Evolutionary conservation across 1,284 basidiomycete species (phyloP).

Genomic region (Bjerkandera adusta): DNA sequence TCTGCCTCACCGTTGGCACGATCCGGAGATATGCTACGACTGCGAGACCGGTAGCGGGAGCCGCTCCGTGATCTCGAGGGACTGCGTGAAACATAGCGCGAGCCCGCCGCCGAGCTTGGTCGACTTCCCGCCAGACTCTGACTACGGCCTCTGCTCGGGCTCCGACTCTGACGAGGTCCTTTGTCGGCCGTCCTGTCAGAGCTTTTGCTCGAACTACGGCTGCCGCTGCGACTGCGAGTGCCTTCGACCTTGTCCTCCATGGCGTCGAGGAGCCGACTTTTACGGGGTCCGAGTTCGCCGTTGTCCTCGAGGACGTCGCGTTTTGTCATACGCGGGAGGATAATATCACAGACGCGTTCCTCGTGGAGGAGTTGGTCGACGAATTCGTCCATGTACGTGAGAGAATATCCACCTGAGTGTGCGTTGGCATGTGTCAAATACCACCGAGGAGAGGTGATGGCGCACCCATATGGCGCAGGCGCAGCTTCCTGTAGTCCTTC

Average conservation of each 20-base stretch:
- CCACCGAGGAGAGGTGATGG: slow-evolving; percentile 13
- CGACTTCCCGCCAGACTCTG: slow-evolving; percentile 27
- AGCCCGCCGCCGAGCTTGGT: slow-evolving; percentile 44
- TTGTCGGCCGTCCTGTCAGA: slow-evolving; percentile 31
- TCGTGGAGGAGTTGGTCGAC: slow-evolving; percentile 83
- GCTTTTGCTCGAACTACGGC: slow-evolving; percentile 31
- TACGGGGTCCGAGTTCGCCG: slow-evolving; percentile 82
- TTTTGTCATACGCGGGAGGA: slow-evolving; percentile 87
- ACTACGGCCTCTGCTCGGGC: slow-evolving; percentile 25
- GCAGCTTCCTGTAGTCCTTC: slow-evolving; percentile 91
- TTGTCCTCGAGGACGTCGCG: slow-evolving; percentile 89
- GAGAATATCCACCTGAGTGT: slow-evolving; percentile 73
- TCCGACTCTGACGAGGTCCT: slow-evolving; percentile 26
- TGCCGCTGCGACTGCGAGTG: slow-evolving; percentile 31
- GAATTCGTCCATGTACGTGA: slow-evolving; percentile 93
- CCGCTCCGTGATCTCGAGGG: slow-evolving; percentile 50
- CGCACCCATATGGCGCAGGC: slow-evolving; percentile 78
- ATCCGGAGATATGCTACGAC: slow-evolving; percentile 61
- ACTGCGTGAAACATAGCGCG: slow-evolving; percentile 64
- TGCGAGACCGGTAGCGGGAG: slow-evolving; percentile 49
- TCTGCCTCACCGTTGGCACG: slow-evolving; percentile 38
- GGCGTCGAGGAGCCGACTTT: slow-evolving; percentile 79
- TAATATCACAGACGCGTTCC: slow-evolving; percentile 95
- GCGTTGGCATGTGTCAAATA: not conserved
- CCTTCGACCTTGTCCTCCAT: slow-evolving; percentile 70